Evolutionary conservation across 2,329 filamentous ascomycete genomes (phyloP).

Genomic region (Didymosphaeria variabile): DNA sequence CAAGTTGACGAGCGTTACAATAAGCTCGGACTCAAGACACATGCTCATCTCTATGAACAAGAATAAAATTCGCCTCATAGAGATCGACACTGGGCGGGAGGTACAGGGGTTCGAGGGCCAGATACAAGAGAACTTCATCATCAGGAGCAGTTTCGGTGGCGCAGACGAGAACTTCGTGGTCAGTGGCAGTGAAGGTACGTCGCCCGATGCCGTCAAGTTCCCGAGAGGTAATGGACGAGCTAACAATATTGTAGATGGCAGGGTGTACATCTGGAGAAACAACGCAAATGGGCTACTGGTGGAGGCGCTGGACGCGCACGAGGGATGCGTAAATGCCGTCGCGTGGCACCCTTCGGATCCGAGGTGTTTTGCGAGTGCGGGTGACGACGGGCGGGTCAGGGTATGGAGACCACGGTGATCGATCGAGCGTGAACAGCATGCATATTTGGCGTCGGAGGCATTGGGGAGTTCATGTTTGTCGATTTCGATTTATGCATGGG

Average conservation of each 20-base stretch:
- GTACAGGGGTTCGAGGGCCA: constrained; percentile 80
- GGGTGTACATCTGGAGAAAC: constrained; percentile 91
- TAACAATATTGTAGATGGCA: constrained; percentile 62
- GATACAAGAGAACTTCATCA: constrained; percentile 77
- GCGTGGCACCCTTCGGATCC: constrained; percentile 88
- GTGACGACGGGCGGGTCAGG: constrained; percentile 84
- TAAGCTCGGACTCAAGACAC: constrained; percentile 81
- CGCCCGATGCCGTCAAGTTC: not conserved
- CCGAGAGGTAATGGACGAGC: not conserved
- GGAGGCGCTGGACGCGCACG: constrained; percentile 78
- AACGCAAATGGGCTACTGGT: constrained; percentile 71
- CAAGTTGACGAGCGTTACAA: constrained; percentile 79
- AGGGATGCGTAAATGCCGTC: constrained; percentile 83
- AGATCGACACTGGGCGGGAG: constrained; percentile 76
- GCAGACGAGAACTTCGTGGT: constrained; percentile 91
- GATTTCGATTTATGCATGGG: not conserved
- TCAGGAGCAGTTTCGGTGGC: constrained; percentile 85
- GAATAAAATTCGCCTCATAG: constrained; percentile 79
- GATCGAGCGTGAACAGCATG: not conserved
- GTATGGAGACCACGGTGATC: constrained; percentile 65
- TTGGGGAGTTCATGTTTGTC: not conserved
- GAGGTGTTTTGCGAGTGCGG: constrained; percentile 87
- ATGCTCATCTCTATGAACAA: constrained; percentile 84
- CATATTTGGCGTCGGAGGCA: constrained; percentile 3
- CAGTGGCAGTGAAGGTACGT: constrained; percentile 86